phyloP scores from a whole-genome alignment of 1,284 basidiomycete species.

The Heterobasidion annosum region DNA sequence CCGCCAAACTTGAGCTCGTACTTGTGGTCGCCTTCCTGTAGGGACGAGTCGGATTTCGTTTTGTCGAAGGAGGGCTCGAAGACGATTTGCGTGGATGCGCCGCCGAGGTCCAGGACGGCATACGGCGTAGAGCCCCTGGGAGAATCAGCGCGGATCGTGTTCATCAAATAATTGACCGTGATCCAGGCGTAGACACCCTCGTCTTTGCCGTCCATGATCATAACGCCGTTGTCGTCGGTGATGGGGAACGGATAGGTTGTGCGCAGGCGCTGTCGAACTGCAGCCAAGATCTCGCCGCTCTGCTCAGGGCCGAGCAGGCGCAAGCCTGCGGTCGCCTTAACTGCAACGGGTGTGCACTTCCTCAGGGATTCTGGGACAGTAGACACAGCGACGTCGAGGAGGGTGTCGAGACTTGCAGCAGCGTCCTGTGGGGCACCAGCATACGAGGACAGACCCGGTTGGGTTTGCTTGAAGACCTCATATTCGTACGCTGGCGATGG shows the following conservation, averaged over 20 bases:
- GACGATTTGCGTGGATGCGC: constrained; percentile 96
- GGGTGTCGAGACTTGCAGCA: constrained; percentile 71
- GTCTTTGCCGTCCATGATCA: constrained; percentile 85
- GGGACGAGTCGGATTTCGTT: constrained; percentile 30
- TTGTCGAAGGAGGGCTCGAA: constrained; percentile 76
- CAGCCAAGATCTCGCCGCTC: constrained; percentile 70
- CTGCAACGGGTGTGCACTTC: constrained; percentile 80
- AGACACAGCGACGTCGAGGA: constrained; percentile 75
- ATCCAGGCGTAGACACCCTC: constrained; percentile 99
- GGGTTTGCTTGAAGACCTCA: constrained; percentile 83
- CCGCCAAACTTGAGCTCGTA: constrained; percentile 80
- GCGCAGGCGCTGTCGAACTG: constrained; percentile 62
- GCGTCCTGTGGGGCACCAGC: constrained; percentile 53
- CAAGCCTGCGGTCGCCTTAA: constrained; percentile 94
- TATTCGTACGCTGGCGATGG: constrained; percentile 80
- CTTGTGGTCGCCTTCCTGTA: constrained; percentile 90
- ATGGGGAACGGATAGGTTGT: constrained; percentile 71
- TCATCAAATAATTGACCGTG: constrained; percentile 90
- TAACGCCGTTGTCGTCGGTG: constrained; percentile 37
- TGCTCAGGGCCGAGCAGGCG: constrained; percentile 64
- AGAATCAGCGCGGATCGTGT: constrained; percentile 57
- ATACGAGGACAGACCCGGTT: constrained; percentile 78
- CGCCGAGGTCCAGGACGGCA: constrained; percentile 94
- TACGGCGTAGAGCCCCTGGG: constrained; percentile 51
- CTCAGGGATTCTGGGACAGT: constrained; percentile 68